These are phyloP conservation scores for Ogataea hybrid DNA, from an alignment of 1,139 yeast species.

Conservation along the genomic window DNA sequence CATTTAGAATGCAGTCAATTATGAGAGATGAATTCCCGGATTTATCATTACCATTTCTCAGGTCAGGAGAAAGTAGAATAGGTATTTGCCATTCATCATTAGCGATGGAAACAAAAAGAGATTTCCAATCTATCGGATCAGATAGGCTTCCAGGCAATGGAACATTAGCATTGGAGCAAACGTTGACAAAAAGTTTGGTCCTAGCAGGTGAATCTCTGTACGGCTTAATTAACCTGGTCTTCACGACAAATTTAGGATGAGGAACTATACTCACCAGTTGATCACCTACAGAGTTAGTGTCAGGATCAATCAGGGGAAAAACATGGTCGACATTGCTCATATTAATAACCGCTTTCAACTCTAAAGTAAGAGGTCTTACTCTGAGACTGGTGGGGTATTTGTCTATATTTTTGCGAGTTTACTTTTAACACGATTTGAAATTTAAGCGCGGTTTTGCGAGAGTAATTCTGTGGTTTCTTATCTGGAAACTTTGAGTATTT, in stretches of 20 bases:
- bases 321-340: no score
- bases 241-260: constrained; percentile 62
- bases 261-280: constrained; percentile 34
- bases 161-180: constrained; percentile 63
- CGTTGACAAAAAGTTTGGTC: constrained; percentile 73
- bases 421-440: no score
- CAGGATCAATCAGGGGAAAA: no score
- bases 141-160: constrained; percentile 46
- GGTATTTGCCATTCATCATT: constrained; percentile 86
- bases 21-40: constrained; percentile 64
- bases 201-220: constrained; percentile 32
- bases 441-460: no score
- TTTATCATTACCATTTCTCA: constrained; percentile 57
- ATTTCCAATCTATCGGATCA: constrained; percentile 50
- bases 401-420: no score
- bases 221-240: constrained; percentile 48
- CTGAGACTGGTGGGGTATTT: no score
- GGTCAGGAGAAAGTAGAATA: constrained; percentile 58
- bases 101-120: constrained; percentile 63
- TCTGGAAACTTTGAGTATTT: no score
- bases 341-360: no score
- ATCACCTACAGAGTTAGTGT: background rate
- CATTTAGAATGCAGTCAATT: constrained; percentile 73
- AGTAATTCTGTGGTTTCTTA: no score
- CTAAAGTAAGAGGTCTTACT: no score